Base-by-base conservation (phyloP, 75 land plant species). In the Picea glauca region DNA sequence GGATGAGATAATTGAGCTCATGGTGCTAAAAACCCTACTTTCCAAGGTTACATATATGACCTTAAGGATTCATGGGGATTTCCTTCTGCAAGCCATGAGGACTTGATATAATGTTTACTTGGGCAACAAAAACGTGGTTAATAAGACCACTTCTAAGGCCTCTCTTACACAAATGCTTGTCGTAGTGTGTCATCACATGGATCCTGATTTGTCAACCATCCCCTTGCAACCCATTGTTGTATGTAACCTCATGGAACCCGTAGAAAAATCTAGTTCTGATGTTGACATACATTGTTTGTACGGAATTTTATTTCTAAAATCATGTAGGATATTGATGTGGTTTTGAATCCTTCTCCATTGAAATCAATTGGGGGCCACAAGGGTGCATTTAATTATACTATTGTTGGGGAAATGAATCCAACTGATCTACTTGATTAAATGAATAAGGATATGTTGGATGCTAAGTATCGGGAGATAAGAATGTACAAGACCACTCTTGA, bases 401-500 rank as follows among this genome's bases (percentile, higher is more conserved):
- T 92, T 1, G 90, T 87, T 30, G 96, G 90, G 86, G 84, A 82
- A 1, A 83, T 97, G 21, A 89, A 90, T 78, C 86, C 94, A 4
- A 86, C 96, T 31, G 94, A 95, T 84, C 79, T 96, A 74, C 81
- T 98, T 81, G 99, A 94, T 21, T 91, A 92, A 0, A 95, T 93
- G 9, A 96, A 93, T 78, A 98, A 95, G 84, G 98, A 98, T 57
- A 93, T 98, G 96, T 78, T 98, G 77, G 98, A 95, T 80, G 98
- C 96, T 0, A 98, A 93, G 86, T 98, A 98, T 78, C 93, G 99
- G 99, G 99, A 98, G 87, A 93, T 98, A 73, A 98, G 94, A 78
- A 95, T 98, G 99, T 98, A 95, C 68, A 98, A 98, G 88, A 93
- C 85, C 20, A 98, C 98, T n/a, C 68, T 98, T 83, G 99, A 98